Conservation (phyloP, 495 filamentous ascomycete genomes). For the Neurospora tetraspora region DNA sequence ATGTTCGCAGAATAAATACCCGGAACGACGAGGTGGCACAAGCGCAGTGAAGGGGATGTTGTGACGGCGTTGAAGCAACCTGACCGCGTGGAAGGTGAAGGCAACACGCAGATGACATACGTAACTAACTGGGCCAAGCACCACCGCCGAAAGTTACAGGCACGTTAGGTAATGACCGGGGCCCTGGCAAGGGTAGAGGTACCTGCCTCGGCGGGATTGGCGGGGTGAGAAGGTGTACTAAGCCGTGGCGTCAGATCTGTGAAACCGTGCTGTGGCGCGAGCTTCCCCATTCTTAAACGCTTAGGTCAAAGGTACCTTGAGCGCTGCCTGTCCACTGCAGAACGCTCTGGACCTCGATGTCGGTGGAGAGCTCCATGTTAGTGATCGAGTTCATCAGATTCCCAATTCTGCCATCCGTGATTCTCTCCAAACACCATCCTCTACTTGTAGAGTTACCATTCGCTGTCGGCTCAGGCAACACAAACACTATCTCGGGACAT, state of each 20-base stretch:
- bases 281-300: not conserved
- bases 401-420: not conserved
- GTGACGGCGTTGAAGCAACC: not conserved
- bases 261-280: not conserved
- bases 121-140: not conserved
- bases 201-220: not conserved
- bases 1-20: not conserved
- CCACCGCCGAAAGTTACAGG: not conserved
- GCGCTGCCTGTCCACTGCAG: not conserved
- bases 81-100: not conserved
- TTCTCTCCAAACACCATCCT: not conserved
- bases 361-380: not conserved
- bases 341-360: not conserved
- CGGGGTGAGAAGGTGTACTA: not conserved
- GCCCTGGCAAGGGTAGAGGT: not conserved
- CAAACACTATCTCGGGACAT: not conserved
- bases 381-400: not conserved
- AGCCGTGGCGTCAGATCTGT: not conserved
- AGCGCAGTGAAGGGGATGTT: not conserved
- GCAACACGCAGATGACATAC: not conserved
- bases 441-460: not conserved
- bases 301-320: not conserved
- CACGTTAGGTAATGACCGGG: not conserved
- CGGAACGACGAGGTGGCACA: not conserved
- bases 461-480: not conserved